Conservation (phyloP, 345 rosid genomes). For the Eucalyptus polyanthemos region DNA sequence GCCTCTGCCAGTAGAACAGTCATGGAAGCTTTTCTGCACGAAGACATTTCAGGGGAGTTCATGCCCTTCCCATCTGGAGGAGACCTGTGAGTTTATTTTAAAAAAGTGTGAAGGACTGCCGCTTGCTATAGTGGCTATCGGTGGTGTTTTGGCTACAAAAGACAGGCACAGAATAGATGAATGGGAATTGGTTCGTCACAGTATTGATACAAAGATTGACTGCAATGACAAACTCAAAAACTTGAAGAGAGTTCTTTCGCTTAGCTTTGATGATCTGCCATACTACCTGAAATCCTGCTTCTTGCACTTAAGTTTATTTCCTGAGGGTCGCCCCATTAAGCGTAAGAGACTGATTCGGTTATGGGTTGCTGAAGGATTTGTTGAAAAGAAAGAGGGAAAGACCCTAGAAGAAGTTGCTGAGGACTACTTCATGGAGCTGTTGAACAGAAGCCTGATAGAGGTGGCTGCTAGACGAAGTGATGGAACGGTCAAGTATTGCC, state of each 20-base stretch:
- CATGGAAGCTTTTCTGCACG: neutral
- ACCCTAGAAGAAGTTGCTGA: neutral
- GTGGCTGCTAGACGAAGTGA: neutral
- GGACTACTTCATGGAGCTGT: neutral
- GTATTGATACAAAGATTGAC: neutral
- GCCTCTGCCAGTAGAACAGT: neutral
- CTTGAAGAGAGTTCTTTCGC: neutral
- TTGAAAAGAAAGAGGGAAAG: neutral
- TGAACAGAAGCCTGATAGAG: neutral
- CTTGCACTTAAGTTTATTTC: slow-evolving; percentile 22
- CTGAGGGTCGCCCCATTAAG: fast-evolving
- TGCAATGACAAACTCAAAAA: neutral
- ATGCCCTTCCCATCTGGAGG: slow-evolving; percentile 14
- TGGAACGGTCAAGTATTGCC: neutral
- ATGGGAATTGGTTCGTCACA: neutral
- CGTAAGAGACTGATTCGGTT: fast-evolving
- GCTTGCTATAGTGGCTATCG: neutral
- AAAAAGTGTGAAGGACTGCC: fast-evolving
- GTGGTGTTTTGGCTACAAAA: neutral
- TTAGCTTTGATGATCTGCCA: slow-evolving; percentile 28
- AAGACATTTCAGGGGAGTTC: slow-evolving; percentile 9
- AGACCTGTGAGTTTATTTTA: neutral
- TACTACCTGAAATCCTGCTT: slow-evolving; percentile 23
- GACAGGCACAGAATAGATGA: neutral
- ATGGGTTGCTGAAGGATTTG: neutral